These are phyloP conservation scores for Amanita pseudoporphyria DNA, from an alignment of 768 basidiomycete genomes.

Conservation along the genomic window DNA sequence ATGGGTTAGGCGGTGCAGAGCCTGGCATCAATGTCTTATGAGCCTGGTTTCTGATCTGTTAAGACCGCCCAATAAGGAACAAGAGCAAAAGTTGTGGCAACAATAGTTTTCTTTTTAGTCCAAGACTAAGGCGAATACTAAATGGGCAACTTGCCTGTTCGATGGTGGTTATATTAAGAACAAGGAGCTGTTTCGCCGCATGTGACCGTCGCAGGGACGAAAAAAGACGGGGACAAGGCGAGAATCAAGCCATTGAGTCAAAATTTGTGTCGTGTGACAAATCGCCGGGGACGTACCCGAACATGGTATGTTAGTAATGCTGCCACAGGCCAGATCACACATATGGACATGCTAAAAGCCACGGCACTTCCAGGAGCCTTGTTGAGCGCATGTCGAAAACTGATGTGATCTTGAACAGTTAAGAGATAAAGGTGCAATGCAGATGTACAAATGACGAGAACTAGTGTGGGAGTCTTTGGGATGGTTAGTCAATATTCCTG, in stretches of 20 bases:
- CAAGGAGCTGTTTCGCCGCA: slow-evolving; percentile 42
- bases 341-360: slow-evolving; percentile 60
- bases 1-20: slow-evolving; percentile 72
- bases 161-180: slow-evolving; percentile 91
- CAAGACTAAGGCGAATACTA: slow-evolving; percentile 3
- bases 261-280: not conserved
- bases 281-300: slow-evolving; percentile 44
- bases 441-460: slow-evolving; percentile 74
- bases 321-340: slow-evolving; percentile 75
- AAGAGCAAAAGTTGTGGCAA: not conserved
- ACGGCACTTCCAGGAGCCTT: slow-evolving; percentile 71
- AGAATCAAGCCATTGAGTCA: not conserved
- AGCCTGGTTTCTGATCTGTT: slow-evolving; percentile 77
- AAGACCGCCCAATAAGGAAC: not conserved
- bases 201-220: not conserved
- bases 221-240: slow-evolving; percentile 2
- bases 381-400: slow-evolving; percentile 36
- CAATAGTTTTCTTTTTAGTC: not conserved
- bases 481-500: not conserved
- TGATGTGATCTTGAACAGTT: slow-evolving; percentile 37
- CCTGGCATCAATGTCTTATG: slow-evolving; percentile 61
- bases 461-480: slow-evolving; percentile 55
- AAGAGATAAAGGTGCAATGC: slow-evolving; percentile 74
- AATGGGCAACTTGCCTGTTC: slow-evolving; percentile 59
- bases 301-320: slow-evolving; percentile 79